Conservation (phyloP, 2,329 filamentous ascomycete genomes). For the Microdochium bolleyi region DNA sequence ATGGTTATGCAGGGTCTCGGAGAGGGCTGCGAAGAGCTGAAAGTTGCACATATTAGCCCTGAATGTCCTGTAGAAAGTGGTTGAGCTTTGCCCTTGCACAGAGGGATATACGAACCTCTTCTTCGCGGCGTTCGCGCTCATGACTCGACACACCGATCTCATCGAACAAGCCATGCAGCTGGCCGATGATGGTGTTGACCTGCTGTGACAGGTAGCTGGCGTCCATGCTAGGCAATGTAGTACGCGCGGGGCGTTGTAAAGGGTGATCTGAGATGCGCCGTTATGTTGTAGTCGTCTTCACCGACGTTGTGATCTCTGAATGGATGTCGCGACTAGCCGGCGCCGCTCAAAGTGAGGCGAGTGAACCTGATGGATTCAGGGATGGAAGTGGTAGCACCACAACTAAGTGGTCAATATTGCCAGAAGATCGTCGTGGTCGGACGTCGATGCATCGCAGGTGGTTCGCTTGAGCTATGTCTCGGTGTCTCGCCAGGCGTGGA, state of each 20-base stretch:
- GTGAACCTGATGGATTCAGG: neutral
- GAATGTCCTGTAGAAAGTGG: conserved; percentile 6
- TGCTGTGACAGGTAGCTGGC: conserved; percentile 89
- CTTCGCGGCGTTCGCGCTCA: conserved; percentile 83
- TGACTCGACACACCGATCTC: conserved; percentile 93
- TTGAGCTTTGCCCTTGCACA: neutral
- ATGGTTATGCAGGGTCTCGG: conserved; percentile 86
- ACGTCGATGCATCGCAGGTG: neutral
- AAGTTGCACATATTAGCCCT: conserved; percentile 1
- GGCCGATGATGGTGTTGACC: conserved; percentile 87
- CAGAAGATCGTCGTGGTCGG: neutral
- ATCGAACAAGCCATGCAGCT: conserved; percentile 91
- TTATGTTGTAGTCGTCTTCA: neutral
- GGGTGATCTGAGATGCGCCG: neutral
- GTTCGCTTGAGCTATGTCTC: neutral
- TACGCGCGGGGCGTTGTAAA: neutral
- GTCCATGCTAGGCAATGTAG: conserved; percentile 52
- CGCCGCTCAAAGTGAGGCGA: neutral
- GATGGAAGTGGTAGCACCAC: neutral
- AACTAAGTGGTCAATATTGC: neutral
- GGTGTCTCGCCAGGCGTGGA: neutral
- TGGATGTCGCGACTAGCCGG: neutral
- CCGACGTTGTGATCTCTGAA: neutral
- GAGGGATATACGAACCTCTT: conserved; percentile 57
- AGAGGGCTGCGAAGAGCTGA: conserved; percentile 85